Conservation (phyloP, 352 stramenopile species). For the Thraustochytrium sp. region DNA sequence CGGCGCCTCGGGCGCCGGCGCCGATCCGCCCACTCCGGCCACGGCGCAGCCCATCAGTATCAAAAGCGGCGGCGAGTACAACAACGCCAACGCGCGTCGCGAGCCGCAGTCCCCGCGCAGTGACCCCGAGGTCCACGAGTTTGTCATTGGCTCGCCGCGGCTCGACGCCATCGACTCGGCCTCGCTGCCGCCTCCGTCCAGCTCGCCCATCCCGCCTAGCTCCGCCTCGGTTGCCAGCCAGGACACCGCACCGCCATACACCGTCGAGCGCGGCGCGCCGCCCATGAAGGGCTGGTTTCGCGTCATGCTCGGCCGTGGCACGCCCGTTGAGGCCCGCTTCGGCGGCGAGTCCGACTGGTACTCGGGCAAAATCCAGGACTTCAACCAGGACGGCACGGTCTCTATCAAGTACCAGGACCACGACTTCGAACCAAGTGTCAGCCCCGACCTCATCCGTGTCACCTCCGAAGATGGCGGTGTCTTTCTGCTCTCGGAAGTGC, state of each 20-base stretch:
- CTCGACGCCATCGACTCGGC: too few species aligned
- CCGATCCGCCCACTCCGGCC: too few species aligned
- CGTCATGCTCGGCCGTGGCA: neutral
- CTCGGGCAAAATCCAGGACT: neutral
- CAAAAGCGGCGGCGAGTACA: too few species aligned
- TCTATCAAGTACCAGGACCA: conserved; percentile 36
- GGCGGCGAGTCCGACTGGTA: neutral
- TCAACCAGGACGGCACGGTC: conserved; percentile 15
- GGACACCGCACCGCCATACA: neutral
- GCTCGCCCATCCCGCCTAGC: neutral
- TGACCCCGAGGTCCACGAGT: neutral
- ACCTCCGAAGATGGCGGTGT: neutral
- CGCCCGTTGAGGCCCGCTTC: neutral
- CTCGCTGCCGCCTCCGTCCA: neutral
- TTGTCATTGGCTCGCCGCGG: neutral
- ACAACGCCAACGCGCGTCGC: neutral
- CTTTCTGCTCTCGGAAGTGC: neutral
- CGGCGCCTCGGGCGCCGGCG: too few species aligned
- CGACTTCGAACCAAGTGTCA: neutral
- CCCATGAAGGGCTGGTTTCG: neutral
- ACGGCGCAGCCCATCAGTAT: too few species aligned
- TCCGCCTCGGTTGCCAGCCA: neutral
- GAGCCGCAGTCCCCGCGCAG: neutral
- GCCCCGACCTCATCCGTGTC: neutral
- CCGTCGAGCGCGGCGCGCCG: too few species aligned